phyloP scores from a whole-genome alignment of 805 yeast genomes.

The Scheffersomyces ergatensis region DNA sequence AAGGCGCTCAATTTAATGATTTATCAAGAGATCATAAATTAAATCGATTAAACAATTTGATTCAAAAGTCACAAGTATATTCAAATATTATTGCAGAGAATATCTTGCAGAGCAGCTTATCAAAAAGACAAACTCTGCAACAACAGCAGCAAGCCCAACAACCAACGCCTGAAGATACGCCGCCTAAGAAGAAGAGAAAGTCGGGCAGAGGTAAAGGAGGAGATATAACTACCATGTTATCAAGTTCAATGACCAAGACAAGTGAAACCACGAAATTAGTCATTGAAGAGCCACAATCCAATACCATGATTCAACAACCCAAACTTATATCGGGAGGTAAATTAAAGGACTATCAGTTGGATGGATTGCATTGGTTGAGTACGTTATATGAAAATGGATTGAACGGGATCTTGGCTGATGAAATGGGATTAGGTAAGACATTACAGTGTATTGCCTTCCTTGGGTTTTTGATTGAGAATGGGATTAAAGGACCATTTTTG shows the following conservation, averaged over 20 bases:
- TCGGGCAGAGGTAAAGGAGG: slow-evolving; percentile 6
- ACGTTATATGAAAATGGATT: slow-evolving; percentile 90
- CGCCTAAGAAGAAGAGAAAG: slow-evolving; percentile 15
- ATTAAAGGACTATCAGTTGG: slow-evolving; percentile 81
- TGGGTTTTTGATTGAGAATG: slow-evolving; percentile 74
- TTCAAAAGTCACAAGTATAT: slow-evolving; percentile 85
- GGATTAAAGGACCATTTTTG: slow-evolving; percentile 73
- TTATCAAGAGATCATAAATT: slow-evolving; percentile 58
- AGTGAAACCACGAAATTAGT: slow-evolving; percentile 18
- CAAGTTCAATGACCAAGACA: slow-evolving; percentile 14
- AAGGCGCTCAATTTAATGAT: slow-evolving; percentile 40
- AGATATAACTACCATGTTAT: slow-evolving; percentile 16
- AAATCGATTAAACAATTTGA: slow-evolving; percentile 65
- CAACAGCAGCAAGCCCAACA: slow-evolving; percentile 12
- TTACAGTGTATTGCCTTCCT: slow-evolving; percentile 80
- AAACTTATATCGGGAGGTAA: slow-evolving; percentile 42
- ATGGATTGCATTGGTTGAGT: slow-evolving; percentile 88
- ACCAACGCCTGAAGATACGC: slow-evolving; percentile 14
- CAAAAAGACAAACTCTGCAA: slow-evolving; percentile 5
- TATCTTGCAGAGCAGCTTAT: slow-evolving; percentile 49
- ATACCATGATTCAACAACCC: slow-evolving; percentile 20
- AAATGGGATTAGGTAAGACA: slow-evolving; percentile 97
- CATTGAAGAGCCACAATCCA: slow-evolving; percentile 21
- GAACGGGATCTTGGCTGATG: slow-evolving; percentile 95
- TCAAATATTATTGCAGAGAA: slow-evolving; percentile 84